phyloP scores from a whole-genome alignment of 2,329 filamentous ascomycete genomes.

The Simplicillium sp. region DNA sequence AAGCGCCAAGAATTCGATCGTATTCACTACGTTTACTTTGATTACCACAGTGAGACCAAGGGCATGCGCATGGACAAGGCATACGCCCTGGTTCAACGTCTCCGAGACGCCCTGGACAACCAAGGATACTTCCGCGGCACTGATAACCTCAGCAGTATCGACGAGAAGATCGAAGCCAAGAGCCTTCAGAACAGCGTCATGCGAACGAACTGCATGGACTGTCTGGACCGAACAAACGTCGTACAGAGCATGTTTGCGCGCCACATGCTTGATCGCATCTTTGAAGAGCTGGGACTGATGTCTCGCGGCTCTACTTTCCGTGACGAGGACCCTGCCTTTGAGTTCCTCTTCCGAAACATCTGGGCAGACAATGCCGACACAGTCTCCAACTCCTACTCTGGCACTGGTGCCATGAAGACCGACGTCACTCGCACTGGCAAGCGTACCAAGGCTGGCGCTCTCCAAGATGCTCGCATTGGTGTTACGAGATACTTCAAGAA shows the following conservation, averaged over 20 bases:
- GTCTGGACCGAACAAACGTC: slow-evolving; percentile 93
- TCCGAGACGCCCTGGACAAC: slow-evolving; percentile 64
- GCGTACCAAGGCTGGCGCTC: slow-evolving; percentile 72
- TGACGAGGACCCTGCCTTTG: slow-evolving; percentile 69
- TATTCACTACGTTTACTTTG: slow-evolving; percentile 95
- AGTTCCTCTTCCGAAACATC: slow-evolving; percentile 87
- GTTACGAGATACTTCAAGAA: slow-evolving; percentile 84
- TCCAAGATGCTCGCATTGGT: slow-evolving; percentile 83
- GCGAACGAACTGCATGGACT: slow-evolving; percentile 98
- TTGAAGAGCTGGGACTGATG: slow-evolving; percentile 75
- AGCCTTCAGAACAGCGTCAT: slow-evolving; percentile 82
- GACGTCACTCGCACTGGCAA: slow-evolving; percentile 93
- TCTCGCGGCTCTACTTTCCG: slow-evolving; percentile 66
- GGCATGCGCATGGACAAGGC: slow-evolving; percentile 89
- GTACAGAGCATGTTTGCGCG: slow-evolving; percentile 95
- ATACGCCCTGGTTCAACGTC: slow-evolving; percentile 72
- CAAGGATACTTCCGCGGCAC: slow-evolving; percentile 91
- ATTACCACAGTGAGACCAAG: slow-evolving; percentile 97
- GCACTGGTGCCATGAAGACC: slow-evolving; percentile 94
- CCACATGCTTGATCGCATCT: slow-evolving; percentile 79
- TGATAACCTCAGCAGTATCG: slow-evolving; percentile 64
- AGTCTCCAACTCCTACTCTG: slow-evolving; percentile 85
- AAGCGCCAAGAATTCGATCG: slow-evolving; percentile 61
- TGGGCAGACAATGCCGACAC: slow-evolving; percentile 99
- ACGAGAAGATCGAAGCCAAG: slow-evolving; percentile 69